Base-by-base conservation (phyloP, 306 rosid species). In the Luffa aegyptiaca region DNA sequence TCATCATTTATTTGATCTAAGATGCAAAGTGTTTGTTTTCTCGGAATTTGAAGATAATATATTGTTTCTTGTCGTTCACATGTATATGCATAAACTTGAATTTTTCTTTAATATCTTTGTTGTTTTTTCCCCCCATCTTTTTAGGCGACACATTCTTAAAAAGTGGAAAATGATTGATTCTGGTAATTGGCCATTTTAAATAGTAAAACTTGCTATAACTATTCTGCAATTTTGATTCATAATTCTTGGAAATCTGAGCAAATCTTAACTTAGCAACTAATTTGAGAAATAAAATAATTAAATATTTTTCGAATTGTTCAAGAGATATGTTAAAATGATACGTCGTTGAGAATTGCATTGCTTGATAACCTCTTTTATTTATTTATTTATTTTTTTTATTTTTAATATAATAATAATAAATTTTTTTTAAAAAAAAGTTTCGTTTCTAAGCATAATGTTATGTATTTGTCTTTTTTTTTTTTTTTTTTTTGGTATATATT, bases 1-100 rank as follows among this genome's bases (percentile, higher is more conserved):
- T 77, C 76, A 73, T 82, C 66, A 33, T 81, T 77, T 61, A 79
- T 36, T 42, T 65, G 58, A 79, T 79, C 75, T 65, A 36, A 51
- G 75, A 58, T 57, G 81, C 74, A 49, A 33, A 64, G 81, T n/a
- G 46, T 26, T 62, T 79, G 33, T 81, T 83, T 26, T 39, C 72
- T 51, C 17, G 81, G 71, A 80, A 58, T 86, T 64, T 84, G 83
- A 84, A 56, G 69, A 20, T 76, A 18, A 39, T 36, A 53, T 51
- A 35, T 33, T 17, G 79, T 75, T 53, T 53, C 79, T 53, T 53
- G 35, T 75, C 64, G 10, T 52, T 53, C 31, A 51, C 18, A 16
- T 46, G 59, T 72, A 72, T 48, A 48, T 74, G 16, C 6, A 31
- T 51, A 26, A 26, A 33, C 45, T 46, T 45, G 5, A 72, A 21